Percentiles rank a stretch among this genome's conserved stretches.
phyloP scores from a whole-genome alignment of 768 basidiomycete species.

The Termitomyces sp. region DNA sequence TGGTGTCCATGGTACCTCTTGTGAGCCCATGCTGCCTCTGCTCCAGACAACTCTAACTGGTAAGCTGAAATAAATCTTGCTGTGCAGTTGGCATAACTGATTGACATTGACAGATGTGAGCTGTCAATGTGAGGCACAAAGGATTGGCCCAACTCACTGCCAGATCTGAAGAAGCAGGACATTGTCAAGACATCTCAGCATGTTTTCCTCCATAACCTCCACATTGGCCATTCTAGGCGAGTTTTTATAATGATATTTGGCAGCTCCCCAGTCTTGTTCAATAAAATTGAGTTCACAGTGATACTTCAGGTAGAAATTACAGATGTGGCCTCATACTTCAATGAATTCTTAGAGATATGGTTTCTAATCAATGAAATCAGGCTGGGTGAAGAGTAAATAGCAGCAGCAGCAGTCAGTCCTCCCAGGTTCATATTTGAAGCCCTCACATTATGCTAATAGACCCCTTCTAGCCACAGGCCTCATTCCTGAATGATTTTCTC shows the following conservation, averaged over 20 bases:
- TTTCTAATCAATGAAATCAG: constrained; percentile 21
- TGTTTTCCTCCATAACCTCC: constrained; percentile 27
- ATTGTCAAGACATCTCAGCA: constrained; percentile 23
- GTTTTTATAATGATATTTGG: constrained; percentile 30
- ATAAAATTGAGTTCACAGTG: background rate
- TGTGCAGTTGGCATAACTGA: background rate
- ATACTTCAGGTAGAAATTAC: constrained; percentile 37
- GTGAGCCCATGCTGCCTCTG: background rate
- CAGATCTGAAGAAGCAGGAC: constrained; percentile 22
- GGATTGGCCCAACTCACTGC: constrained; percentile 3
- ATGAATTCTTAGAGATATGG: constrained; percentile 24
- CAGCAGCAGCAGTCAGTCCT: constrained; percentile 19
- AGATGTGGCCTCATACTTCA: constrained; percentile 22
- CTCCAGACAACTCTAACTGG: background rate
- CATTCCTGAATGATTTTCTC: constrained; percentile 23
- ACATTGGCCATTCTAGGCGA: constrained; percentile 18
- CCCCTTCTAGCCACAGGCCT: constrained; percentile 17
- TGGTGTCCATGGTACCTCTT: too few species aligned
- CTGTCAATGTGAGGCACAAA: background rate
- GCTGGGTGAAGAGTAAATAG: background rate
- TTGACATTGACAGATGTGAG: background rate
- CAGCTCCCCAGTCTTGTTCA: constrained; percentile 23
- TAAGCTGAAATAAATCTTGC: background rate
- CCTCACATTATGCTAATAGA: constrained; percentile 21
- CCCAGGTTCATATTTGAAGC: constrained; percentile 20